These are phyloP conservation scores for Vaccinium vitisidaea DNA, from an alignment of 148 eudicot species.

Conservation along the genomic window DNA sequence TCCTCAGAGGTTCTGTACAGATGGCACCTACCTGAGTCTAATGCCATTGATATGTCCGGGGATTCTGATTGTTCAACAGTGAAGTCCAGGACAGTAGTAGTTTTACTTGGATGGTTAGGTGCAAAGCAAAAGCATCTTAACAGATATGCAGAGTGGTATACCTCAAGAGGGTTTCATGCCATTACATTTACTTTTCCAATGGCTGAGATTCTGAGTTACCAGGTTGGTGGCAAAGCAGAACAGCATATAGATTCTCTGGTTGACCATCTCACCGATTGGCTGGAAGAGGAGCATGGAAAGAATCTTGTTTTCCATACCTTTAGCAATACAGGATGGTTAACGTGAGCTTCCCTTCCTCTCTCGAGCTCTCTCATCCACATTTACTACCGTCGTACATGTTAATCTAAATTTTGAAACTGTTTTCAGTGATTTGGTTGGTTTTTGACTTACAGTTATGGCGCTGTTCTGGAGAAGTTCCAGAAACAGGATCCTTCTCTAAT, in stretches of 20 bases:
- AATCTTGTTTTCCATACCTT: constrained; percentile 94
- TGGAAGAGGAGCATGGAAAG: constrained; percentile 89
- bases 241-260: constrained; percentile 74
- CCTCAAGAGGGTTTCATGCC: constrained; percentile 94
- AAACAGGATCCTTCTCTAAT: constrained; percentile 54
- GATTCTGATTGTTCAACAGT: constrained; percentile 58
- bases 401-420: background rate
- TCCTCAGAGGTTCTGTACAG: constrained; percentile 65
- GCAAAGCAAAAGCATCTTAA: constrained; percentile 95
- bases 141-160: constrained; percentile 88
- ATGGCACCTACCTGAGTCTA: constrained; percentile 88
- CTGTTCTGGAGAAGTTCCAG: constrained; percentile 76
- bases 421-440: constrained; percentile 15
- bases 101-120: constrained; percentile 95
- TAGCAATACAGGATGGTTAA: constrained; percentile 98
- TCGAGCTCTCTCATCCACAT: background rate
- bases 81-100: constrained; percentile 83
- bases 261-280: constrained; percentile 81
- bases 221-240: constrained; percentile 93
- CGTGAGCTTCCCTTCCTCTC: constrained; percentile 48
- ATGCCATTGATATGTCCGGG: constrained; percentile 44
- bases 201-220: constrained; percentile 85
- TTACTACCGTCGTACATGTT: background rate
- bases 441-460: constrained; percentile 65
- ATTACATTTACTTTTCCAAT: constrained; percentile 96